Conservation (phyloP, 768 basidiomycete species). For the Leccinum truebloodii region DNA sequence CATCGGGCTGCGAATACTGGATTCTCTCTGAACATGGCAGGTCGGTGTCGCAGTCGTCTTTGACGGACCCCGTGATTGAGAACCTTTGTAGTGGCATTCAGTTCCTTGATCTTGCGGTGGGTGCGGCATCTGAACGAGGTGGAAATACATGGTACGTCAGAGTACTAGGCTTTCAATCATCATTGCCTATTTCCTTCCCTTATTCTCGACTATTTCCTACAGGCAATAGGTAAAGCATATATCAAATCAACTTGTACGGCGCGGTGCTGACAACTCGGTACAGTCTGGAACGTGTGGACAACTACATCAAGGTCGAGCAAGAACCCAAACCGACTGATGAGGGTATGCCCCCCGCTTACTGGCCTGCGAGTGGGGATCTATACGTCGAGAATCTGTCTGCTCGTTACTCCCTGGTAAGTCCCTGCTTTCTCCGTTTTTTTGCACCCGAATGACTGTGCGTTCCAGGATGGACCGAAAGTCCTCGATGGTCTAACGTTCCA, state of each 20-base stretch:
- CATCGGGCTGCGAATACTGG: constrained; percentile 32
- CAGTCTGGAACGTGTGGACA: constrained; percentile 5
- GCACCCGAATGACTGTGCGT: neutral
- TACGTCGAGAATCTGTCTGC: constrained; percentile 9
- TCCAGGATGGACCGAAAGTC: constrained; percentile 1
- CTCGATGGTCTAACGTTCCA: constrained; percentile 2
- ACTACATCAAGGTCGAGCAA: constrained; percentile 1
- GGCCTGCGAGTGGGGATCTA: constrained; percentile 1
- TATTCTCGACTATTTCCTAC: neutral
- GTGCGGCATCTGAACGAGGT: constrained; percentile 46
- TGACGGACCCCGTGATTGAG: neutral
- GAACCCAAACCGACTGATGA: neutral
- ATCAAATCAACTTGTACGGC: neutral
- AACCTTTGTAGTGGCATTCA: constrained; percentile 48
- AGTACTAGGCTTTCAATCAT: constrained; percentile 44
- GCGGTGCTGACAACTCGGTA: neutral
- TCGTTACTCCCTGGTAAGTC: constrained; percentile 4
- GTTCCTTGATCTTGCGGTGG: constrained; percentile 53
- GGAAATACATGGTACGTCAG: constrained; percentile 42
- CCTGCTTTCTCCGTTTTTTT: too few relatives aligned
- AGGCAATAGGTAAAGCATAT: constrained; percentile 2
- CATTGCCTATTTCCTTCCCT: neutral
- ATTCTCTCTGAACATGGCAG: constrained; percentile 43
- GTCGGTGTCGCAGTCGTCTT: constrained; percentile 19
- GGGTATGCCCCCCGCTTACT: neutral